phyloP scores from a whole-genome alignment of 1,284 basidiomycete species.

The Apiotrichum veenhuisii region DNA sequence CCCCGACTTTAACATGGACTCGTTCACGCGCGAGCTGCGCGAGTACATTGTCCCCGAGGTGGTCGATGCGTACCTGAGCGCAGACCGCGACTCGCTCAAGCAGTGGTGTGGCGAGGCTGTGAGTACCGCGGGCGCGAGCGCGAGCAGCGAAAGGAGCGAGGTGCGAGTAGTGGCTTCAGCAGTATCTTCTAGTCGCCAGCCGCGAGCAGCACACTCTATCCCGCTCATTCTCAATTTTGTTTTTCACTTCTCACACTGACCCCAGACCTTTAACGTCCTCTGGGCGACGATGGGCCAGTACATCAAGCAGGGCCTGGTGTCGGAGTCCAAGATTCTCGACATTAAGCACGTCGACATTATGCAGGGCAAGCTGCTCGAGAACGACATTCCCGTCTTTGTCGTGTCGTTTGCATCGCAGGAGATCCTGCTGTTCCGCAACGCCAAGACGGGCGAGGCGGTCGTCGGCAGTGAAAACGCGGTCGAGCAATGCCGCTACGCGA shows the following conservation, averaged over 20 bases:
- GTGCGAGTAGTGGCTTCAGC: not conserved
- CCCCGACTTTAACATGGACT: constrained; percentile 78
- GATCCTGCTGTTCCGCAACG: constrained; percentile 84
- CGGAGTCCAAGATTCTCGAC: constrained; percentile 87
- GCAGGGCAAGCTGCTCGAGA: constrained; percentile 77
- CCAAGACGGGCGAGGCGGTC: constrained; percentile 75
- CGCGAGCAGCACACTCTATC: too few relatives aligned
- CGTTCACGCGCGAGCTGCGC: constrained; percentile 82
- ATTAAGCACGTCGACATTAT: constrained; percentile 87
- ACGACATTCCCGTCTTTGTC: constrained; percentile 85
- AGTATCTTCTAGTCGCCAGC: too few relatives aligned
- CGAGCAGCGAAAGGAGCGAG: not conserved
- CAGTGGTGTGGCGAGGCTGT: constrained; percentile 97
- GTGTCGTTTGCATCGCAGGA: constrained; percentile 93
- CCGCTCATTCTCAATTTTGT: too few relatives aligned
- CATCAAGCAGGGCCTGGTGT: constrained; percentile 79
- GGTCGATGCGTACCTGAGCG: constrained; percentile 89
- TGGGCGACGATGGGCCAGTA: constrained; percentile 98
- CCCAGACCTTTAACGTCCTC: constrained; percentile 87
- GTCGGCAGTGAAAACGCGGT: constrained; percentile 86
- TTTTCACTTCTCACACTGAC: too few relatives aligned
- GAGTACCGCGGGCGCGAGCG: constrained; percentile 44
- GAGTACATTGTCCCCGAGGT: constrained; percentile 98
- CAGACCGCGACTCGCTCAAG: constrained; percentile 77
- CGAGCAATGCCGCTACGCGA: constrained; percentile 88